Evolutionary conservation across 176 grass and related monocot species (phyloP), one percentile per base, ranked within the genome.

Genomic region (Lolium rigidum): DNA sequence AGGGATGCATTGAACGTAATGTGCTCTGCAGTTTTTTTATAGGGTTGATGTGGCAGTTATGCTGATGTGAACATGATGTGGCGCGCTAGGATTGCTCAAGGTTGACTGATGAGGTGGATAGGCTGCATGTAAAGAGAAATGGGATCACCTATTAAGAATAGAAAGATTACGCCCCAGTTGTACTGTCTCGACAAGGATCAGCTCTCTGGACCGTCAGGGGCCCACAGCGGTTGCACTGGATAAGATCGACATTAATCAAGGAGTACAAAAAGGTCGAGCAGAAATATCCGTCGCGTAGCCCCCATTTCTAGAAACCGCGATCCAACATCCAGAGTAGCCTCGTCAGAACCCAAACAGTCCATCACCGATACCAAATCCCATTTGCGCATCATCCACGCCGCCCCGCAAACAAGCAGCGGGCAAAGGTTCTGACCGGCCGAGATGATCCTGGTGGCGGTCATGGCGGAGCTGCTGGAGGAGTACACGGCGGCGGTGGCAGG

Each of bases 391-490:
- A 63, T 25, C 25, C 58, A 8, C 77, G 43, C 31, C 0, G 28
- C 3, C 0, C 13, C 77, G 59, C 18, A 0, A 51, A 3, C 1
- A 54, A 10, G 6, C 3, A 46, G 0, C 5, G 16, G 7, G 44
- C 10, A 4, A 1, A 70, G 18, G 18, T n/a, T 44, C 18, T 17
- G 67, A 44, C 0, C n/a, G 39, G 31, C 31, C 31, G 26, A 9
- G 58, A 90, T 93, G 92, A 93, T 93, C 71, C 79, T 93, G 17
- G 83, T 90, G 69, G 83, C 83, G 11, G 48, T 88, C 78, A 74
- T 83, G 62, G 80, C 88, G 68, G 88, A 76, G 83, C 86, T 93
- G 74, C 88, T 93, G 50, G 83, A 93, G 70, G 70, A 72, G 20
- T 72, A 72, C 70, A 72, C 70, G 70, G 70, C 70, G 70, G 70